Base-by-base conservation (phyloP, 352 stramenopile genomes). In the Globisporangium polare region DNA sequence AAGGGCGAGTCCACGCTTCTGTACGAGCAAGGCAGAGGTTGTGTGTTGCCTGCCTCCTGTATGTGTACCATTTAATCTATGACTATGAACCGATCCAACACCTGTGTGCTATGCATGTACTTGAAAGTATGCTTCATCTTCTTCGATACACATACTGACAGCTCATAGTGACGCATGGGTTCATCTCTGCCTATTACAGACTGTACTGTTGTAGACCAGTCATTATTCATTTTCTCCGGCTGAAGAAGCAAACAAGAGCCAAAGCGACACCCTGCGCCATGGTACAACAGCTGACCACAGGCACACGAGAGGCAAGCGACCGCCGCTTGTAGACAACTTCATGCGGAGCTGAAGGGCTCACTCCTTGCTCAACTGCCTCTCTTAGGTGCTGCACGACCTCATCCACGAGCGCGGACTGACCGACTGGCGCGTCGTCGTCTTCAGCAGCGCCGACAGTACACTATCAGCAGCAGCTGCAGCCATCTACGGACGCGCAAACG, bases 351-450 rank as follows among this genome's bases (percentile, higher is more conserved):
- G 43, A 26, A 22, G 27, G 45, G 18, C 15, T 54, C 29, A 33
- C 29, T 7, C 5, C 29, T 33, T 33, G 39, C 10, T 54, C 9
- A 20, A 47, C 10, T n/a, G 35, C 5, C 3, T 37, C 17, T 45
- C n/a, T 55, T 59, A 86, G 74, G 71, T 82, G 42, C 56, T 86
- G 53, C 68, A 70, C n/a, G 77, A 86, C 62, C 61, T 86, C 46
- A 49, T 74, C 41, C 35, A 46, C 4, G 51, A 80, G 20, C 77
- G 73, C 24, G 74, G 72, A 9, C 59, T 86, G 39, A 65, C 27
- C 2, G 56, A 74, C 27, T 76, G 70, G 72, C 63, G 70, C 63
- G 60, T 79, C 29, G 29, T 77, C 37, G 60, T 56, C 29, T 7
- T 7, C 10, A 18, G 10, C 17, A 27, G 50, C 26, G 49, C 60